These are phyloP conservation scores for Trapa bicornis DNA, from an alignment of 345 rosid genomes.

Conservation along the genomic window DNA sequence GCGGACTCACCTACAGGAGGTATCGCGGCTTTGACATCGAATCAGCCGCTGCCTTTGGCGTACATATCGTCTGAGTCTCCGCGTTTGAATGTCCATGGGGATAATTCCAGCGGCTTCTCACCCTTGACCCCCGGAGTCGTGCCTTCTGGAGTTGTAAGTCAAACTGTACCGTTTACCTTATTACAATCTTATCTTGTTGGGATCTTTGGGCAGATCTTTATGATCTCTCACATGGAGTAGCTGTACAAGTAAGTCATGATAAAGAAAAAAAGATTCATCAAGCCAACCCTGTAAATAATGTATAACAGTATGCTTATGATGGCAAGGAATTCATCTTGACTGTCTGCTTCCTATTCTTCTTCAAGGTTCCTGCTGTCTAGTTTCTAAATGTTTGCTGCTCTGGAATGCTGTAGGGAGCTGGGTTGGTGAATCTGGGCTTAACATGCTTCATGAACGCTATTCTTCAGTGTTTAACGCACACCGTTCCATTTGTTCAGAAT, in stretches of 20 bases:
- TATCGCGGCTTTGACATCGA: neutral
- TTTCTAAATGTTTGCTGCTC: neutral
- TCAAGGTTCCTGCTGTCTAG: neutral
- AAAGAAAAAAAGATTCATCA: no score
- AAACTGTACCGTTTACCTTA: neutral
- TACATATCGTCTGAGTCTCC: no score
- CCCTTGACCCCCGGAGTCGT: neutral
- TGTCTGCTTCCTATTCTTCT: neutral
- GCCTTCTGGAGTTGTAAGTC: conserved; percentile 9
- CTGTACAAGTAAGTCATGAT: no score
- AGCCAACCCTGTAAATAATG: no score
- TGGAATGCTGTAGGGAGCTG: conserved; percentile 56
- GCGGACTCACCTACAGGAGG: neutral
- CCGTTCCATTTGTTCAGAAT: conserved; percentile 52
- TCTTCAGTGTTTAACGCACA: conserved; percentile 83
- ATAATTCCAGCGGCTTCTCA: neutral
- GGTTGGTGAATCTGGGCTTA: conserved; percentile 66
- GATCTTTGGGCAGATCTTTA: no score
- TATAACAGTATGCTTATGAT: no score
- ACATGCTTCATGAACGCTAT: conserved; percentile 78
- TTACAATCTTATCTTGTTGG: no score
- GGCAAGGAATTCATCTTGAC: neutral
- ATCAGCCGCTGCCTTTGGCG: no score
- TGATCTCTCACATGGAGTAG: no score
- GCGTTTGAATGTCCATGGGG: neutral